Evolutionary conservation across 257 asterid genomes (phyloP).

Genomic region (Vinca minor): DNA sequence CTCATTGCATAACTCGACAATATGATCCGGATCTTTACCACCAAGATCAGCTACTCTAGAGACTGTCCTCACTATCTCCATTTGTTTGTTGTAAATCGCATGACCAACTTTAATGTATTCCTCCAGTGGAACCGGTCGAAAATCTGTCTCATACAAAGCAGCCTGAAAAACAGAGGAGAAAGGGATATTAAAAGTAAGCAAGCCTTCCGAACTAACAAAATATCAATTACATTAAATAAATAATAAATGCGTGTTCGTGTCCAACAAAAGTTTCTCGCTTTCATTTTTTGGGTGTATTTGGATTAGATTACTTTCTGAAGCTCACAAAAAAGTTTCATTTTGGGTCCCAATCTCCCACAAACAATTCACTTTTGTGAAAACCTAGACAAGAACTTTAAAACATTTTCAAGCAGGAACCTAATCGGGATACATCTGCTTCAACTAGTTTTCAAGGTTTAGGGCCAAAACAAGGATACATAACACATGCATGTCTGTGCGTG

Average conservation of each 20-base stretch:
- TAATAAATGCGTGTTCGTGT: no score
- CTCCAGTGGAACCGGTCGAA: constrained; percentile 96
- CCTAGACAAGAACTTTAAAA: no score
- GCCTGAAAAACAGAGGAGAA: constrained; percentile 40
- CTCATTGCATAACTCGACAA: constrained; percentile 95
- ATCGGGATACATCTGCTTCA: no score
- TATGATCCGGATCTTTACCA: constrained; percentile 96
- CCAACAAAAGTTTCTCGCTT: no score
- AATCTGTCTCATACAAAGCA: constrained; percentile 84
- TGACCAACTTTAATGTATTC: constrained; percentile 82
- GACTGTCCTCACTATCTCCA: constrained; percentile 67
- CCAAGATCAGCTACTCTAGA: constrained; percentile 66
- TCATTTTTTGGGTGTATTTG: no score
- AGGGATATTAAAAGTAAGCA: constrained; percentile 3
- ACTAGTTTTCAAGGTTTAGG: no score
- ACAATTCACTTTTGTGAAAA: no score
- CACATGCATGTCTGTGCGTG: background rate
- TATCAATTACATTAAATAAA: background rate
- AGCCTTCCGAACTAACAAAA: background rate
- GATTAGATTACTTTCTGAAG: no score
- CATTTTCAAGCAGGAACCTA: no score
- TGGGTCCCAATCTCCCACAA: no score
- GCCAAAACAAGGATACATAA: background rate
- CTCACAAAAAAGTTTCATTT: no score
- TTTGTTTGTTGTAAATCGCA: constrained; percentile 65